phyloP scores from a whole-genome alignment of 257 asterid genomes.

The Nicotiana undulata region DNA sequence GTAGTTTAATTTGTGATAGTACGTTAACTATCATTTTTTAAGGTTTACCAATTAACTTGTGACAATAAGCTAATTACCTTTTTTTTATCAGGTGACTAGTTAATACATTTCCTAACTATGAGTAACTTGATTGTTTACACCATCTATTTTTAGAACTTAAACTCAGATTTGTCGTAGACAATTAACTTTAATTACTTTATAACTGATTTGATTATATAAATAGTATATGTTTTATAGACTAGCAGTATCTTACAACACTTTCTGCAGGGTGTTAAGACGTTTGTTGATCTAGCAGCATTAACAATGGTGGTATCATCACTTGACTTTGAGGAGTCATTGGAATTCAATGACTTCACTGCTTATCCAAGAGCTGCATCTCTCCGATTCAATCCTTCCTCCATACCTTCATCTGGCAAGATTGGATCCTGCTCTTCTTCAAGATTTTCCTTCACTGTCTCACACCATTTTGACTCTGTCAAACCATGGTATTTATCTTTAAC shows the following conservation, averaged over 20 bases:
- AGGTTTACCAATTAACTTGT: no score
- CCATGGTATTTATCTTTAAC: slow-evolving; percentile 81
- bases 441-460: slow-evolving; percentile 84
- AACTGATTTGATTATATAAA: no score
- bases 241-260: not conserved
- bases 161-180: no score
- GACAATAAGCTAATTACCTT: no score
- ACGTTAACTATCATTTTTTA: no score
- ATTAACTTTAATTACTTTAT: no score
- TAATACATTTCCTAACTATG: no score
- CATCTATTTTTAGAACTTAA: not conserved
- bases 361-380: slow-evolving; percentile 65
- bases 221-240: no score
- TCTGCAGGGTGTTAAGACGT: slow-evolving; percentile 70
- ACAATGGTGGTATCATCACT: slow-evolving; percentile 52
- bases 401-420: slow-evolving; percentile 37
- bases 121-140: no score
- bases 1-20: no score
- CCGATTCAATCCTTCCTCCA: slow-evolving; percentile 50
- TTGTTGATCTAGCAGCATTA: slow-evolving; percentile 57
- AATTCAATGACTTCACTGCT: slow-evolving; percentile 40
- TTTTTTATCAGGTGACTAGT: no score
- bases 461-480: slow-evolving; percentile 68
- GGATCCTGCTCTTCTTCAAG: slow-evolving; percentile 84
- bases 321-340: slow-evolving; percentile 70